These are phyloP conservation scores for Decorospora gaudefroyi DNA, from an alignment of 2,329 filamentous ascomycete species.

Conservation along the genomic window DNA sequence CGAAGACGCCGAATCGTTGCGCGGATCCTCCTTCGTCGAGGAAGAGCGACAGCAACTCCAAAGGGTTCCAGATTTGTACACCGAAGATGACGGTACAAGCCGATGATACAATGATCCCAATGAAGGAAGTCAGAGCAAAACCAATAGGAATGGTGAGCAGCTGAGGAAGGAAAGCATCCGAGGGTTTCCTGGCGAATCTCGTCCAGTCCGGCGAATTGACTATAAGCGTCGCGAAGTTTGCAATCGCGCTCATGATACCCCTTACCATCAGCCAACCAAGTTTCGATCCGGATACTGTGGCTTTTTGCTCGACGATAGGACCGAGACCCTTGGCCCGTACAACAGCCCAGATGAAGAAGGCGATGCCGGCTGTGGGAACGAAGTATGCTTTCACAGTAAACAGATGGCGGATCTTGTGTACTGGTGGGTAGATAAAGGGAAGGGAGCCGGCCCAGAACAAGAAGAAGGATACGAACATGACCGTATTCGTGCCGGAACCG, in stretches of 20 bases:
- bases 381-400: constrained; percentile 90
- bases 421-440: constrained; percentile 86
- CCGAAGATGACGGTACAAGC: constrained; percentile 52
- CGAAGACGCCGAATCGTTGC: constrained; percentile 56
- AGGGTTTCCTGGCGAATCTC: constrained; percentile 77
- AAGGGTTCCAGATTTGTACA: constrained; percentile 51
- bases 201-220: constrained; percentile 80
- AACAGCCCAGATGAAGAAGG: constrained; percentile 86
- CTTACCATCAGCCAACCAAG: constrained; percentile 82
- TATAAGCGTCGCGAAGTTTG: constrained; percentile 89
- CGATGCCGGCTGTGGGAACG: constrained; percentile 79
- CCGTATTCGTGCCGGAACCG: constrained; percentile 71
- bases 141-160: constrained; percentile 59
- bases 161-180: constrained; percentile 79
- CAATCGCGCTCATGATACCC: constrained; percentile 85
- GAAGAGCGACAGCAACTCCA: constrained; percentile 50
- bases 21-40: constrained; percentile 48
- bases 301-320: constrained; percentile 74
- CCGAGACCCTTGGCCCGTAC: constrained; percentile 81
- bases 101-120: constrained; percentile 61
- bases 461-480: constrained; percentile 80
- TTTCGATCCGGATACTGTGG: constrained; percentile 65
- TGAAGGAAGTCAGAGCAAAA: constrained; percentile 74
- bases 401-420: constrained; percentile 84
- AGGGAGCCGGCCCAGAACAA: constrained; percentile 82